Base-by-base conservation (phyloP, 2,329 filamentous ascomycete genomes). In the Fusarium neocosmosporiellum region DNA sequence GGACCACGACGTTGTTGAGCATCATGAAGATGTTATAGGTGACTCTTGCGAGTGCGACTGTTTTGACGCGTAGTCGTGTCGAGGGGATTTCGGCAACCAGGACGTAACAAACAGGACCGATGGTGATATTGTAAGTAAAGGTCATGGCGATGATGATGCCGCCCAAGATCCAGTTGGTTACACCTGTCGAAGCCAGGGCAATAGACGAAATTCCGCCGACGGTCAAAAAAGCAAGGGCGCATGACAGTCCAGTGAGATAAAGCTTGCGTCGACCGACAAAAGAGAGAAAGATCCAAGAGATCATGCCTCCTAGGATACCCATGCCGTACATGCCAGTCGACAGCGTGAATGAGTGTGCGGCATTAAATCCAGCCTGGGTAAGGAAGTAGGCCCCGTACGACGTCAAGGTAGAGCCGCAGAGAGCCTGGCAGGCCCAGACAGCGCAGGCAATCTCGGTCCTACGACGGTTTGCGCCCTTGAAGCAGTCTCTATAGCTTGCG, bases 91-190 rank as follows among this genome's bases (percentile, higher is more conserved):
- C 83, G 20, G 83, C 76, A 1, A 84, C 80, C 34, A 84, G 77
- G 18, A 82, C 81, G 73, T 84, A 85, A 18, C 72, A 74, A 9
- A 74, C 69, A 4, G 72, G 72, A 3, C 72, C 72, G 7, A 74
- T 74, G 10, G 71, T 74, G 59, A 74, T 67, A 37, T 81, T 80
- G 72, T 84, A 84, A 11, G 78, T 70, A 34, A 82, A 80, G 4
- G 83, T 81, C 81, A 82, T 86, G 61, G 83, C 80, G 50, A 86
- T 67, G n/a, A 82, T 79, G 4, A 85, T 75, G 4, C 78, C 74
- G 0, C 78, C 81, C 68, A 84, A 78, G 0, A 78, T 80, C 81
- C 81, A 84, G 20, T 84, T 75, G 5, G 76, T 57, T 0, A 27
- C 69, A 14, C 68, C 68, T 1, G 72, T 59, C 31, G 81, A 78